Base-by-base conservation (phyloP, 2,329 filamentous ascomycete genomes). In the Pseudopithomyces chartarum region DNA sequence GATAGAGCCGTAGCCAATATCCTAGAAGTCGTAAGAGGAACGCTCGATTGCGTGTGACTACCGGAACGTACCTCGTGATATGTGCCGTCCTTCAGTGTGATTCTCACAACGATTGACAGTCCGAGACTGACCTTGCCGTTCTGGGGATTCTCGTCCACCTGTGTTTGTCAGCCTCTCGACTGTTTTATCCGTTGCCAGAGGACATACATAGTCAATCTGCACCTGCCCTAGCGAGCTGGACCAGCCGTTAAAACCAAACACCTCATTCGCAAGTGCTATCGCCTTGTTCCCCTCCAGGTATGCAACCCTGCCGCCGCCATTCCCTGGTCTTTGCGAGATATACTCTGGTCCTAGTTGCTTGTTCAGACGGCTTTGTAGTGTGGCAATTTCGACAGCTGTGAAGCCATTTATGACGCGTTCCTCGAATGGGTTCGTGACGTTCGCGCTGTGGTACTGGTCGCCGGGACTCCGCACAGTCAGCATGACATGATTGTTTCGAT, bases 171-270 rank as follows among this genome's bases (percentile, higher is more conserved):
- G 65, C 51, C 19, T 32, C 3, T 19, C 3, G 39, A 13, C 20
- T 2, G 7, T 40, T 15, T 17, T 13, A 10, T 32, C 23, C 13
- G 2, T 17, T 34, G 7, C 34, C 6, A 20, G 19, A 47, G 15
- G 38, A 75, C 81, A 61, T 71, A 87, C 91, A 76, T 96, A 98
- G 76, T 99, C 95, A 57, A 98, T 90, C 72, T 96, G 90, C 36
- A 97, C 90, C 71, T 96, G 92, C 71, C 94, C 91, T 57, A 99
- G 95, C n/a, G 90, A 90, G 54, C 91, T 96, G 10, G 91, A 97
- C 95, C 95, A 99, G 67, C 93, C 93, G 78, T 97, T 97, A 81
- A 97, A 97, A 10, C 93, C 93, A 78, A 97, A 97, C 1, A 97
- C 88, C 74, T 97, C 91, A 69, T 97, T 97, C 52, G 93, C 93